Base-by-base conservation (phyloP, 257 asterid genomes). In the Leptodermis oblonga region DNA sequence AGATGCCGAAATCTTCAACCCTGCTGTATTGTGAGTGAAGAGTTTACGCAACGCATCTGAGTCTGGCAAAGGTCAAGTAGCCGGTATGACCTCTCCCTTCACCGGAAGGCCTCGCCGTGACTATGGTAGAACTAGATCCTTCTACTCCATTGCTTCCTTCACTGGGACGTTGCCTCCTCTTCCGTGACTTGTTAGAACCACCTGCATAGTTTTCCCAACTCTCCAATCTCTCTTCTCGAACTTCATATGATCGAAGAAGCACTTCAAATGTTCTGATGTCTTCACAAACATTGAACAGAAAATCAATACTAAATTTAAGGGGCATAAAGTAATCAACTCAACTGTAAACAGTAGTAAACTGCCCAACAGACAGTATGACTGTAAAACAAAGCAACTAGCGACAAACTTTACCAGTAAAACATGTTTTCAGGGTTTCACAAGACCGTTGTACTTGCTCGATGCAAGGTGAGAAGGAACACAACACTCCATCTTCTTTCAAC, bases 391-490 rank as follows among this genome's bases (percentile, higher is more conserved):
- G 13, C 17, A 45, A 31, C 22, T 22, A 56, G 34, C 13, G 39
- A 60, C 13, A 30, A 60, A 6, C 36, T 60, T 22, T 82, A 90
- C 99, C 96, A 0, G 99, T 93, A 56, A 87, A 90, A 61, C 72
- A 55, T 33, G 86, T 77, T 75, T 77, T 82, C 18, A 93, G 87
- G 1, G 95, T 79, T 77, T 88, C 95, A 34, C 96, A 90, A 20
- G 97, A 85, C 69, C 84, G 88, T 43, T 90, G 99, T 30, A 88
- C 99, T 91, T 93, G 99, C 77, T 93, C 99, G 11, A 93, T 93
- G 81, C 99, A 93, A 0, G 97, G 99, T 7, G 97, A 93, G 79
- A 93, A 93, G 37, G 99, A 88, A 85, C 99, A 93, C 84, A 91
- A 65, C 53, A 87, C 83, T 14, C 96, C 99, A 61, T 93, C 99